Percentiles rank a stretch among this genome's conserved stretches.
phyloP scores from a whole-genome alignment of 208 protist genomes.

The Trypanosoma congolense region DNA sequence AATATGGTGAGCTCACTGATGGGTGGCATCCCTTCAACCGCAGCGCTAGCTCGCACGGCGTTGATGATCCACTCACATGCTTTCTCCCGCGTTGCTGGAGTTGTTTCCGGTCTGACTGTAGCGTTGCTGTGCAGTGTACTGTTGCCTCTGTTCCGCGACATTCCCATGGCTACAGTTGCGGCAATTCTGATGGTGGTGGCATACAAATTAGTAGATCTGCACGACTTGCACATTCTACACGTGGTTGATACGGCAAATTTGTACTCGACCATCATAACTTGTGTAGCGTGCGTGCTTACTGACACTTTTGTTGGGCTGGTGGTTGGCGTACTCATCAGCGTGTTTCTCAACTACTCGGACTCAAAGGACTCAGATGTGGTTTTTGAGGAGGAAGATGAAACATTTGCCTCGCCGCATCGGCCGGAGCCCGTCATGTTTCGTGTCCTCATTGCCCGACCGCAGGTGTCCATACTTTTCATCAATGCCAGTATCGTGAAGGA shows the following conservation, averaged over 20 bases:
- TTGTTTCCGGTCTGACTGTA: conserved; percentile 12
- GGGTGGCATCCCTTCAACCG: conserved; percentile 26
- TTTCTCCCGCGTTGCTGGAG: conserved; percentile 19
- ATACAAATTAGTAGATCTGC: conserved; percentile 27
- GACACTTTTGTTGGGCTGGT: conserved; percentile 29
- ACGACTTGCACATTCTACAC: conserved; percentile 22
- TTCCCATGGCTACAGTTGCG: conserved; percentile 28
- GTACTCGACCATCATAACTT: conserved; percentile 29
- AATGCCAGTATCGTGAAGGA: conserved; percentile 18
- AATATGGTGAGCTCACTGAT: conserved; percentile 25
- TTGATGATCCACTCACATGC: conserved; percentile 25
- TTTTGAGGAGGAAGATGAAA: conserved; percentile 28
- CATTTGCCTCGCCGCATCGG: conserved; percentile 22
- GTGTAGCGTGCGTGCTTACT: conserved; percentile 22
- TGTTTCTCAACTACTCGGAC: conserved; percentile 23
- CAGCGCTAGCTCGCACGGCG: conserved; percentile 24
- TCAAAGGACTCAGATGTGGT: neutral
- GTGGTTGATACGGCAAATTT: conserved; percentile 29
- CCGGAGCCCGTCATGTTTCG: conserved; percentile 18
- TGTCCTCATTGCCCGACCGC: conserved; percentile 22
- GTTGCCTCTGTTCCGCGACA: conserved; percentile 22
- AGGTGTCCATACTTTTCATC: conserved; percentile 24
- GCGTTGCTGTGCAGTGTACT: conserved; percentile 20
- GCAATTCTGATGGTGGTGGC: conserved; percentile 32
- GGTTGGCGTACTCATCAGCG: conserved; percentile 24